phyloP scores from a whole-genome alignment of 805 yeast genomes.

The Pichia membranifaciens region DNA sequence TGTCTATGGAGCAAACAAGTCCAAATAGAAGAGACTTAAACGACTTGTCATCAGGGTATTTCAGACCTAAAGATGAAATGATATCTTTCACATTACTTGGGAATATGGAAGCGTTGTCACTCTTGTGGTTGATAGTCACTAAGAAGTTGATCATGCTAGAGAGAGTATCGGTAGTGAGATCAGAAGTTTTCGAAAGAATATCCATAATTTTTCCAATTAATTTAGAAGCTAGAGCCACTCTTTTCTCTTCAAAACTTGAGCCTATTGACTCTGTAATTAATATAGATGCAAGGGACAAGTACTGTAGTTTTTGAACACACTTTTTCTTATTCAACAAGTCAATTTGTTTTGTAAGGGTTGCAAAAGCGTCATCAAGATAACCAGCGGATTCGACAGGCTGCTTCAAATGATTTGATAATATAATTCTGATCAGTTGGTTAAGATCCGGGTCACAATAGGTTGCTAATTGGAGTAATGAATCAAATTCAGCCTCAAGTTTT shows the following conservation, averaged over 20 bases:
- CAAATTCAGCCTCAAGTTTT: conserved; percentile 36
- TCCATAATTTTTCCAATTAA: neutral
- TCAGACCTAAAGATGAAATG: conserved; percentile 13
- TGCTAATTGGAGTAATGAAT: conserved; percentile 14
- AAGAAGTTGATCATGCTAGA: conserved; percentile 3
- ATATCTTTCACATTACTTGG: conserved; percentile 6
- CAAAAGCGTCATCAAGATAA: conserved; percentile 19
- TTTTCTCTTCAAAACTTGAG: neutral
- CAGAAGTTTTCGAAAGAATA: neutral
- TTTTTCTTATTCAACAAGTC: neutral
- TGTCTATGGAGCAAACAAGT: conserved; percentile 11
- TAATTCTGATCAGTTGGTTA: conserved; percentile 27
- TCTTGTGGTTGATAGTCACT: neutral
- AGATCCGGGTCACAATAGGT: neutral
- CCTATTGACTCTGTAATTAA: neutral
- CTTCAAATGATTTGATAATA: conserved; percentile 38
- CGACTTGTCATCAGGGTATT: neutral
- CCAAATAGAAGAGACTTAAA: conserved; percentile 17
- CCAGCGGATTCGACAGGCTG: conserved; percentile 24
- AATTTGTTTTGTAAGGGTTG: conserved; percentile 5
- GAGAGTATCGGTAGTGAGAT: neutral
- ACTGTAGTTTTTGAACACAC: neutral
- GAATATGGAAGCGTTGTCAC: neutral
- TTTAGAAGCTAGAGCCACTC: neutral
- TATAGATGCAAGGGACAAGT: neutral